Base-by-base conservation (phyloP, 139 green algal genomes). In the Tetraselmis chui region DNA sequence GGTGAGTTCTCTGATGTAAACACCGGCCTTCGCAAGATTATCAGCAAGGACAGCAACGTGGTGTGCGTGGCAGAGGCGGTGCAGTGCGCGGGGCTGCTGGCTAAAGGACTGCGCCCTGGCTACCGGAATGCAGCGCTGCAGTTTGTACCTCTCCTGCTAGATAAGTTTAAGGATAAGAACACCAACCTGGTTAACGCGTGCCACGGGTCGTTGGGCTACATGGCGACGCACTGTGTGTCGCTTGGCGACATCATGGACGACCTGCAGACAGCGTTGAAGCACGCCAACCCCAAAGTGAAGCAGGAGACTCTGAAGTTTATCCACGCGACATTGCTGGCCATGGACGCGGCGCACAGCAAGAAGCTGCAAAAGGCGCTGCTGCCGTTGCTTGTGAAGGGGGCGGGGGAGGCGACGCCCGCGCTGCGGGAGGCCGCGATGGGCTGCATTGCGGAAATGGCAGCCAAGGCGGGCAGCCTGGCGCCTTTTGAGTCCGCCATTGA, bases 161-260 rank as follows among this genome's bases (percentile, higher is more conserved):
- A 97, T 28, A 94, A 95, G 83, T 90, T 95, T 79, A 97, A 96
- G 85, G 95, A 98, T 84, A 98, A 98, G 85, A 97, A 95, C 78
- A 86, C 88, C 23, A 87, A 85, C 18, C 92, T 97, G 78, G 87
- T 86, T 74, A 83, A 80, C 27, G 88, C 91, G 1, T 84, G 84
- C 25, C 79, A 87, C 32, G 88, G 93, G 22, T 84, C 94, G n/a
- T 88, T 98, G 22, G 80, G 77, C 22, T 59, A 25, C n/a, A 92
- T 94, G 84, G 85, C n/a, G 29, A 31, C 79, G 28, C 87, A 95
- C 83, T 95, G 93, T 86, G 92, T 92, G 77, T 78, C 30, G n/a
- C 84, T 96, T 28, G 28, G 78, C 28, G 93, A 97, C 29, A 83
- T 96, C 22, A 81, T 84, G 2, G 94, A 97, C 28, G 90, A 94